Evolutionary conservation across 805 yeast species (phyloP).

Genomic region (Starmerella floricola): DNA sequence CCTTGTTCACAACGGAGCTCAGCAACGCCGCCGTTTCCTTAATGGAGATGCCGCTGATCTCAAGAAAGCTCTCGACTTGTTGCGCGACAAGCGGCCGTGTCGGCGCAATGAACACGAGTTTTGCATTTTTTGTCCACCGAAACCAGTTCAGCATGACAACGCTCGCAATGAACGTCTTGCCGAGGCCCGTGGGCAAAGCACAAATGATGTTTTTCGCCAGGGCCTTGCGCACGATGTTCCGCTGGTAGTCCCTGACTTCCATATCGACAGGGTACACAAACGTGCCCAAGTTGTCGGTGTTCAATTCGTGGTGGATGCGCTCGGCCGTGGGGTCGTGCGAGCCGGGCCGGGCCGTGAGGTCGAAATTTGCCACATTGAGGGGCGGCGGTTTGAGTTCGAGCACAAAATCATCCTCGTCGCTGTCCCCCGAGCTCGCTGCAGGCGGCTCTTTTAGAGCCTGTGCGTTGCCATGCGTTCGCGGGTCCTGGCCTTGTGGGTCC

Average conservation of each 20-base stretch:
- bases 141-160: slow-evolving; percentile 83
- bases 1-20: slow-evolving; percentile 39
- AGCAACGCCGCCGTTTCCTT: slow-evolving; percentile 38
- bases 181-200: slow-evolving; percentile 94
- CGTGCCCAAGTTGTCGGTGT: slow-evolving; percentile 31
- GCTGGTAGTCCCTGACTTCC: slow-evolving; percentile 79
- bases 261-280: slow-evolving; percentile 79
- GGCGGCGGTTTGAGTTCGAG: neutral
- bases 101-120: slow-evolving; percentile 91
- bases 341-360: neutral
- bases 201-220: slow-evolving; percentile 64
- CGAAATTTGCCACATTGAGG: neutral
- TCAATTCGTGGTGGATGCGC: slow-evolving; percentile 33
- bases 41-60: slow-evolving; percentile 71
- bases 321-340: neutral
- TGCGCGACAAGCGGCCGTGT: slow-evolving; percentile 93
- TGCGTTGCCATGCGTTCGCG: too few species aligned
- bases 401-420: neutral
- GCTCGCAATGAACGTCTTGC: slow-evolving; percentile 92
- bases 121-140: slow-evolving; percentile 70
- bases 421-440: too few species aligned
- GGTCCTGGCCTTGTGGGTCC: too few species aligned
- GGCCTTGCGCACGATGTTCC: slow-evolving; percentile 60
- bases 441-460: too few species aligned
- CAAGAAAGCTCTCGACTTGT: slow-evolving; percentile 84